Base-by-base conservation (phyloP, 257 asterid species). In the Plantago ovata region DNA sequence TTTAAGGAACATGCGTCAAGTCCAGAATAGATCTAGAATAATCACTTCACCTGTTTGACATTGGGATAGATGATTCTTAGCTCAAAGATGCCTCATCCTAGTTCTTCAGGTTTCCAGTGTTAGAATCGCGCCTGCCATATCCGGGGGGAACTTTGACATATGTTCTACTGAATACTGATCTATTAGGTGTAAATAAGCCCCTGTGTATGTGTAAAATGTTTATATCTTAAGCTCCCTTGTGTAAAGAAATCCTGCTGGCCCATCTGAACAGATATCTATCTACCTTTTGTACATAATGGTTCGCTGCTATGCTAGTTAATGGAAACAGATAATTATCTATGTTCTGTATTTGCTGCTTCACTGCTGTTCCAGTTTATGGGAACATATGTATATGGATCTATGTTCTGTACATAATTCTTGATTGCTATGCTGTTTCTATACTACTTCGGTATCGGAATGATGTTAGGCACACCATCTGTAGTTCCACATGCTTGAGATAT, bases 131-230 rank as follows among this genome's bases (percentile, higher is more conserved):
- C 48, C 61, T 24, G 43, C 66, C 51, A 19, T 49, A 69, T 56
- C 70, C 50, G 7, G 57, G 28, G 56, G 52, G 3, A 48, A 56
- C 56, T 53, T 66, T 49, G 65, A 69, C 75, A 16, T 57, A 57
- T 52, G 57, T 28, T 28, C 7, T n/a, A n/a, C n/a, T n/a, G n/a
- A n/a, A 45, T 61, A 48, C 63, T 66, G 62, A 45, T 60, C 67
- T 46, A 16, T 69, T 76, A 43, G 54, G 61, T 71, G 80, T 74
- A 65, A 64, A 67, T 58, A 67, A 55, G 45, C 54, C 64, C 67
- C 32, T 68, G 62, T 58, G 67, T 63, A 50, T 68, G 69, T 66
- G 65, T 20, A 38, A 28, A 60, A 58, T 65, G 61, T 68, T 69
- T 50, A 15, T 46, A 43, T 19, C 45, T 63, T 46, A 50, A 19